A percentile compares a stretch with the other conserved stretches of the same genome.
Conservation (phyloP, 2,329 filamentous ascomycete genomes). For the Mollisiaceae sp. region DNA sequence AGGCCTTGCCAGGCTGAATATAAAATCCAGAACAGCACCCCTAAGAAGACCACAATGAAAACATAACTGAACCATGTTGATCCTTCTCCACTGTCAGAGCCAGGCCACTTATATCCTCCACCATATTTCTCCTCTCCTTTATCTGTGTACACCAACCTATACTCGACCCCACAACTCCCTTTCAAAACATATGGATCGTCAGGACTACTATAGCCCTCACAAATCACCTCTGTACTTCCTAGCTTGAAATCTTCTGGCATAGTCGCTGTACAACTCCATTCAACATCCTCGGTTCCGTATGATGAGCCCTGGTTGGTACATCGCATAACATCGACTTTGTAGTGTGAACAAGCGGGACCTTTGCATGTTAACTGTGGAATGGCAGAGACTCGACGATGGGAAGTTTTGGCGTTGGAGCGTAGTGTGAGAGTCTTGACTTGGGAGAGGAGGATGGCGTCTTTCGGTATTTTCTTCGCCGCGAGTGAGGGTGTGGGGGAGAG, state of each 20-base stretch:
- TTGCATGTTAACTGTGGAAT: slow-evolving; percentile 83
- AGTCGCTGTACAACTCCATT: slow-evolving; percentile 83
- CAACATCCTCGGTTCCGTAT: slow-evolving; percentile 80
- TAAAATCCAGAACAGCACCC: slow-evolving; percentile 64
- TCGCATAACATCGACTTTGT: slow-evolving; percentile 81
- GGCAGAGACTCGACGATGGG: slow-evolving; percentile 74
- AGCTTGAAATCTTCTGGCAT: slow-evolving; percentile 70
- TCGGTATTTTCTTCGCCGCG: slow-evolving; percentile 29
- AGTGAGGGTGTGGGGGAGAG: slow-evolving; percentile 40
- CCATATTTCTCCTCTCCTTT: slow-evolving; percentile 74
- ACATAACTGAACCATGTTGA: slow-evolving; percentile 49
- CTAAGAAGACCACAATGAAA: slow-evolving; percentile 68
- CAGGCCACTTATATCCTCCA: slow-evolving; percentile 32
- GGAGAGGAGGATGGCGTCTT: slow-evolving; percentile 62
- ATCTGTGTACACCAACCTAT: slow-evolving; percentile 78
- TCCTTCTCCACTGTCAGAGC: slow-evolving; percentile 30
- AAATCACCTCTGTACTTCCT: slow-evolving; percentile 86
- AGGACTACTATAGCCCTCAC: slow-evolving; percentile 80
- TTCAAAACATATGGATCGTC: slow-evolving; percentile 88
- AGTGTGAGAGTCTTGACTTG: slow-evolving; percentile 81
- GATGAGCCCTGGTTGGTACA: slow-evolving; percentile 85
- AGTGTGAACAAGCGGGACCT: slow-evolving; percentile 55
- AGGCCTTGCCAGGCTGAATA: slow-evolving; percentile 54
- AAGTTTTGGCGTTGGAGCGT: slow-evolving; percentile 68
- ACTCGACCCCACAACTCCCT: slow-evolving; percentile 92